Evolutionary conservation across 164 flowering plant genomes (phyloP).

Genomic region (Euptelea pleiosperma): DNA sequence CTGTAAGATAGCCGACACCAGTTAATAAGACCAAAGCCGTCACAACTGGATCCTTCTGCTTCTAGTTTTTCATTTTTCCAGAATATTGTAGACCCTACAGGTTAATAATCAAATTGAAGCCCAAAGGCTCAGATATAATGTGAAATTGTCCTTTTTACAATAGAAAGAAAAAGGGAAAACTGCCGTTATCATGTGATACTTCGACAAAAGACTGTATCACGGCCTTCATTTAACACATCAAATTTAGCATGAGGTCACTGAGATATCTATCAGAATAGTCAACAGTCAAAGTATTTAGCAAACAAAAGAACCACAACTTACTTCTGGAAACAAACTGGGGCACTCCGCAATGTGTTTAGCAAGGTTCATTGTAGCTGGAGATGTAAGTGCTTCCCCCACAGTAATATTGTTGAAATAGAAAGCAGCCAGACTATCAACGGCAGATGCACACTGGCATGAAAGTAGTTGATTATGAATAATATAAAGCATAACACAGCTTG

Average conservation of each 20-base stretch:
- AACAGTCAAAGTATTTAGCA: neutral
- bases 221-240: neutral
- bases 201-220: neutral
- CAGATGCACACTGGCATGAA: slow-evolving; percentile 78
- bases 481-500: neutral
- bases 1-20: too few relatives aligned
- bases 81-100: too few relatives aligned
- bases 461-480: slow-evolving; percentile 2
- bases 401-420: slow-evolving; percentile 91
- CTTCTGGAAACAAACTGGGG: slow-evolving; percentile 87
- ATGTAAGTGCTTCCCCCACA: slow-evolving; percentile 76
- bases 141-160: neutral
- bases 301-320: slow-evolving; percentile 30
- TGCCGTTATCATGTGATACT: neutral
- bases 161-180: neutral
- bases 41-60: too few relatives aligned
- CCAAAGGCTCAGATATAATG: neutral
- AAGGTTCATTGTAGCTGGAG: slow-evolving; percentile 67
- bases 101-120: too few relatives aligned
- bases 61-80: too few relatives aligned
- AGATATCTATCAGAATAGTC: too few relatives aligned
- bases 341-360: slow-evolving; percentile 81
- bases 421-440: slow-evolving; percentile 85
- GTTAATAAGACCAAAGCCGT: too few relatives aligned
- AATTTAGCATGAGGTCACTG: neutral